Conservation (phyloP, 176 grass and related monocot genomes). For the Oryza nivara region DNA sequence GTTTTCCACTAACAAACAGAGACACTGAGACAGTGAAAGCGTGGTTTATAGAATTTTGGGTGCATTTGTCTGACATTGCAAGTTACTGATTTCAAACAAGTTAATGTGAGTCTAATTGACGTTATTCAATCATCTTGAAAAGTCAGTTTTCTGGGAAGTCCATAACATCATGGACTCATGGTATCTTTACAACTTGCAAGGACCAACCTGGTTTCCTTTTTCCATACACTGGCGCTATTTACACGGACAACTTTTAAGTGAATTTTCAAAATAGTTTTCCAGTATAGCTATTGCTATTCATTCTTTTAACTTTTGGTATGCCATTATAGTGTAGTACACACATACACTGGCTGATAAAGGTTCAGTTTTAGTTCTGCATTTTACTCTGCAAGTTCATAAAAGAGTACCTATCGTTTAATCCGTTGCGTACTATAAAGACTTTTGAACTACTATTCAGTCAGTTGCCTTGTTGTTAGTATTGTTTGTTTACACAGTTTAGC, state of each 20-base stretch:
- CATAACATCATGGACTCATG: neutral
- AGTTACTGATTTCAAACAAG: neutral
- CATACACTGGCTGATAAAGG: neutral
- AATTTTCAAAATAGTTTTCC: neutral
- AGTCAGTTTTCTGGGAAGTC: neutral
- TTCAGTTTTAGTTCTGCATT: neutral
- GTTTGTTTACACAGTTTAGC: conserved; percentile 10
- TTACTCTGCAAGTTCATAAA: conserved; percentile 6
- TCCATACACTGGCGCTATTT: neutral
- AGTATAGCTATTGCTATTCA: neutral
- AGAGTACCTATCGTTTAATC: neutral
- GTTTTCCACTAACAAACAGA: neutral
- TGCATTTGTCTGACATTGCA: neutral
- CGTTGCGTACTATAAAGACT: neutral
- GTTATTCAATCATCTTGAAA: neutral
- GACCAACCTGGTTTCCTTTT: conserved; percentile 4
- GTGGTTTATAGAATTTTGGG: neutral
- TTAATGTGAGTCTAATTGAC: neutral
- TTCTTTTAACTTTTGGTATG: neutral
- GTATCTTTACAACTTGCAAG: neutral
- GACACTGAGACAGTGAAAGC: neutral
- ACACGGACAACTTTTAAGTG: neutral
- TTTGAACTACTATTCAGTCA: neutral
- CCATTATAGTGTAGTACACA: neutral
- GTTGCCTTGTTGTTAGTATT: conserved; percentile 25